These are phyloP conservation scores for Colletotrichum tropicale DNA, from an alignment of 2,329 filamentous ascomycete genomes.

Conservation along the genomic window DNA sequence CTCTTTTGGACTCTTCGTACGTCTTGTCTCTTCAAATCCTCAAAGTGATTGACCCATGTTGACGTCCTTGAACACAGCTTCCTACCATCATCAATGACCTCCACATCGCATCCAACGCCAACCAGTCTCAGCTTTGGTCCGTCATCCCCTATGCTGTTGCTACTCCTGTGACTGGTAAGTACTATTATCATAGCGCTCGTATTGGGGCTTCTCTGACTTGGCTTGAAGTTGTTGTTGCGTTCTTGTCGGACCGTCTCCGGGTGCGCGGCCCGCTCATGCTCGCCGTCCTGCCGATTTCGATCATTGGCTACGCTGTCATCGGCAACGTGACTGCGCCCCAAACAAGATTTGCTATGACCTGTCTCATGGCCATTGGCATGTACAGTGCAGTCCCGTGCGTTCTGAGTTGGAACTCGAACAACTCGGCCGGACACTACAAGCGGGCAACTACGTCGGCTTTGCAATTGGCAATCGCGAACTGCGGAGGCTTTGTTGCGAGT, in stretches of 20 bases:
- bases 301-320: slow-evolving; percentile 69
- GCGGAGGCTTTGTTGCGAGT: slow-evolving; percentile 69
- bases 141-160: slow-evolving; percentile 69
- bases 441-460: slow-evolving; percentile 69
- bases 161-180: slow-evolving; percentile 54
- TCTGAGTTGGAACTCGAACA: slow-evolving; percentile 71
- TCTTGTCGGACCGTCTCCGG: slow-evolving; percentile 64
- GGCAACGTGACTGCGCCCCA: slow-evolving; percentile 56
- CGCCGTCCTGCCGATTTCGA: slow-evolving; percentile 65
- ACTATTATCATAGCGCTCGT: background rate
- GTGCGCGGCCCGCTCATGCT: slow-evolving; percentile 68
- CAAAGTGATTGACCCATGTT: background rate
- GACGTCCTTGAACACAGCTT: slow-evolving; percentile 40
- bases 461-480: slow-evolving; percentile 71
- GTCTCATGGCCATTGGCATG: slow-evolving; percentile 69
- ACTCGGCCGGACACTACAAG: slow-evolving; percentile 73
- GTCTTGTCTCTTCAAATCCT: slow-evolving; percentile 21
- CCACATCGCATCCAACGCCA: slow-evolving; percentile 55
- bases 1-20: slow-evolving; percentile 67
- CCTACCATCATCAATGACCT: slow-evolving; percentile 69
- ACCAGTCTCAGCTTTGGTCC: slow-evolving; percentile 66
- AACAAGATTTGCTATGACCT: slow-evolving; percentile 69
- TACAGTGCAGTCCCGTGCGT: slow-evolving; percentile 68
- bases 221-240: slow-evolving; percentile 50
- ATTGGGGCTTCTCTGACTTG: background rate